phyloP scores from a whole-genome alignment of 2,329 filamentous ascomycete species.

The Coniochaeta sp. region DNA sequence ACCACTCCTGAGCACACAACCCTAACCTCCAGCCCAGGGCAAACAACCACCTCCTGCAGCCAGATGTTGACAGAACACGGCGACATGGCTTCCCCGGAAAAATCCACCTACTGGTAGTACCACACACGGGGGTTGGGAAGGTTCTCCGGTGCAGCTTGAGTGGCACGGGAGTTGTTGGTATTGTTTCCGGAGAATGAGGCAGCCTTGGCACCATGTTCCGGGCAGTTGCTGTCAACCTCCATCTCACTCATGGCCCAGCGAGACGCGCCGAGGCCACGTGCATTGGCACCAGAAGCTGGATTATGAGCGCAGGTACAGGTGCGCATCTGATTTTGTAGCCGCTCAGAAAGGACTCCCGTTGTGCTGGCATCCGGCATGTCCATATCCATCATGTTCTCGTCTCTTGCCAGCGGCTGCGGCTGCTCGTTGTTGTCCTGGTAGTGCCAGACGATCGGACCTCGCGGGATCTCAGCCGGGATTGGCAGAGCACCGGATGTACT shows the following conservation, averaged over 20 bases:
- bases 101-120: background rate
- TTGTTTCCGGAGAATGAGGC: background rate
- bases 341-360: background rate
- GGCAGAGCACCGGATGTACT: background rate
- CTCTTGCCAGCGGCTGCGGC: background rate
- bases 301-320: background rate
- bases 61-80: background rate
- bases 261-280: background rate
- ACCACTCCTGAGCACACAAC: background rate
- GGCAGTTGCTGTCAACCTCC: background rate
- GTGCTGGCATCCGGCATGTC: background rate
- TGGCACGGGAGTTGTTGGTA: background rate
- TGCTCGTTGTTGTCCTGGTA: background rate
- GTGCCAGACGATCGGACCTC: background rate
- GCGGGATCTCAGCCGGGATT: background rate
- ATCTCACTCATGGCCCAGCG: background rate
- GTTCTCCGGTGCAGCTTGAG: background rate
- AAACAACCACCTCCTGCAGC: background rate
- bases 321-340: background rate
- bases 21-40: background rate
- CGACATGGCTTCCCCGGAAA: background rate
- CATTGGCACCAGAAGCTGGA: background rate
- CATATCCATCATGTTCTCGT: background rate
- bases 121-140: background rate
- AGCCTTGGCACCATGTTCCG: background rate